A percentile compares a stretch with the other conserved stretches of the same genome.
phyloP scores from a whole-genome alignment of 2,329 filamentous ascomycete genomes.

The Cladosporium sp. region DNA sequence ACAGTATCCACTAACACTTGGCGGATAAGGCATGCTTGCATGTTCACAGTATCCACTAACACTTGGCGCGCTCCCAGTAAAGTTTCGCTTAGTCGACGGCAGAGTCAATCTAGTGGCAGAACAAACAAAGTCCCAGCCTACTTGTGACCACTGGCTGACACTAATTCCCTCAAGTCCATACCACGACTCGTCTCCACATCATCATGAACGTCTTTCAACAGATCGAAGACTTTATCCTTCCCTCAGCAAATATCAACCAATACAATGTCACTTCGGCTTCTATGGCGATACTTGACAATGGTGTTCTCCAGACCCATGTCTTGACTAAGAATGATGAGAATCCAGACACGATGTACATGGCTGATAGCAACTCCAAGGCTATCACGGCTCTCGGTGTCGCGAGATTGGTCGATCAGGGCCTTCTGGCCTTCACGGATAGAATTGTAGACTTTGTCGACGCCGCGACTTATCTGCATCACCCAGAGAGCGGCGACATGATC shows the following conservation, averaged over 20 bases:
- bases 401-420: background rate
- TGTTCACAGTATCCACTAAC: background rate
- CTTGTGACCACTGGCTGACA: no score
- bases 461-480: background rate
- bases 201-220: slow-evolving; percentile 15
- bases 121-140: no score
- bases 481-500: background rate
- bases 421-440: background rate
- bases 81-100: no score
- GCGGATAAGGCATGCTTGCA: no score
- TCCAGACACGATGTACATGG: background rate
- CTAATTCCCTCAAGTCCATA: no score
- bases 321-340: slow-evolving; percentile 1
- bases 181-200: background rate
- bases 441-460: background rate
- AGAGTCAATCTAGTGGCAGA: no score
- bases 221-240: slow-evolving; percentile 14
- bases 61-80: background rate
- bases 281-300: slow-evolving; percentile 19
- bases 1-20: background rate
- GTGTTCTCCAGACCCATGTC: slow-evolving; percentile 15
- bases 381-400: background rate
- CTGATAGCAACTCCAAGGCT: background rate
- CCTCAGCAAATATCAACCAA: slow-evolving; percentile 10
- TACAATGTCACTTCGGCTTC: slow-evolving; percentile 21